Base-by-base conservation (phyloP, 78 protist genomes). In the Neovahlkampfia damariscottae region DNA sequence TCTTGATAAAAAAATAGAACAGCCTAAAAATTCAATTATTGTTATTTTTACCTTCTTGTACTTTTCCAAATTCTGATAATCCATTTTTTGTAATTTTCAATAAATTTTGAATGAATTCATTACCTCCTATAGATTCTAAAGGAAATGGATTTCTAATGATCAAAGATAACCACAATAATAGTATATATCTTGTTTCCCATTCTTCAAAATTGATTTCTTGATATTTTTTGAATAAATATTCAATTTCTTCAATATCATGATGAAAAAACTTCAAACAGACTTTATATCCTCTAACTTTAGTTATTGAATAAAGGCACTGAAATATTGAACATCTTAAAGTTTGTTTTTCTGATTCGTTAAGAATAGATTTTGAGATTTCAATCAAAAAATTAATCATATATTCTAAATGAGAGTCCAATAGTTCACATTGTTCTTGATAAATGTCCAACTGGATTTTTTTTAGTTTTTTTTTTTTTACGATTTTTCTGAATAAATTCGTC, bases 151-250 rank as follows among this genome's bases (percentile, higher is more conserved):
- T 71, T 31, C 89, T 75, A 28, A 91, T 86, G 19, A 94, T 39
- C 76, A 92, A 70, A 39, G 93, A 79, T 3, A 95, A 74, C 98
- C 98, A 95, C 8, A 93, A 83, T 39, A 90, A 67, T 5, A 91
- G 38, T 4, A 82, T 67, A 88, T 93, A 95, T 8, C 92, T 70
- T 41, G 83, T 76, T 67, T 93, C 86, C 97, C 97, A 94, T 50
- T 50, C 62, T 50, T 50, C 62, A 50, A 19, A n/a, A n/a, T 50
- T 19, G 19, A 50, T 50, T 50, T 19, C 19, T 19, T n/a, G 19
- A 19, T 50, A 50, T n/a, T n/a, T 50, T n/a, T 19, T n/a, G 62
- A 50, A 50, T 19, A 50, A 50, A n/a, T 19, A 19, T 50, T 50
- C 62, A 19, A 50, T n/a, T 50, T 50, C 62, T n/a, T 50, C 19